Percentiles rank a stretch among this genome's conserved stretches.
Evolutionary conservation across 2,329 filamentous ascomycete genomes (phyloP).

Genomic region (Fusarium albidum): DNA sequence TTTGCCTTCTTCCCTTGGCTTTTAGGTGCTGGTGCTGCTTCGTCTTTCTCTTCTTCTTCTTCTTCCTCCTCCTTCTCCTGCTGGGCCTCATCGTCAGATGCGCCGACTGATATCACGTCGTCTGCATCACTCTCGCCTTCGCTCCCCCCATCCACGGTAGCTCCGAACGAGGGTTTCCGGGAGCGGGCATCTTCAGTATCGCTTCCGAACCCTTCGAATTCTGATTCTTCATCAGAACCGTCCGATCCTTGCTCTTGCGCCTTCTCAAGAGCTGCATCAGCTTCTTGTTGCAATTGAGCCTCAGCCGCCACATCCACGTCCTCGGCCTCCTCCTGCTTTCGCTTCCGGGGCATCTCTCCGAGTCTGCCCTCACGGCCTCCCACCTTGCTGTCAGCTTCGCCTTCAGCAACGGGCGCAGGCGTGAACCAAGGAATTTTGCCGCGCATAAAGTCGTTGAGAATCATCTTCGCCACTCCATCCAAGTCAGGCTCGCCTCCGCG

Average conservation of each 20-base stretch:
- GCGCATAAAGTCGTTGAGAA: constrained; percentile 93
- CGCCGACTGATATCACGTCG: constrained; percentile 43
- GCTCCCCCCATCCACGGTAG: constrained; percentile 45
- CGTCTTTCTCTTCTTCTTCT: constrained; percentile 37
- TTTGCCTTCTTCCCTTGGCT: constrained; percentile 32
- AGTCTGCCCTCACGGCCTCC: constrained; percentile 79
- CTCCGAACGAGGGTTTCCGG: constrained; percentile 43
- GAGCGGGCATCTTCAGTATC: constrained; percentile 45
- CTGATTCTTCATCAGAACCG: constrained; percentile 48
- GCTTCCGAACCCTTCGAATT: constrained; percentile 50
- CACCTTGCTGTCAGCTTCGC: constrained; percentile 59
- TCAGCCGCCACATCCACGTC: constrained; percentile 48
- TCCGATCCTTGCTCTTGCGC: constrained; percentile 45
- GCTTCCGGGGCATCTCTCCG: constrained; percentile 88
- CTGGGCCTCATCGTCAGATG: constrained; percentile 49
- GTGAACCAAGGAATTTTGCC: constrained; percentile 98
- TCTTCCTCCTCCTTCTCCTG: constrained; percentile 27
- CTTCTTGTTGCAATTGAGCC: constrained; percentile 40
- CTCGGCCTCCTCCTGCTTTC: constrained; percentile 67
- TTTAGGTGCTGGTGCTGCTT: constrained; percentile 12
- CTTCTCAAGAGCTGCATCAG: constrained; percentile 38
- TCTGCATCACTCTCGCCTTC: constrained; percentile 53
- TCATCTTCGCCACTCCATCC: constrained; percentile 95
- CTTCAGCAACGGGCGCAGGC: constrained; percentile 71
- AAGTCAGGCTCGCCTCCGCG: constrained; percentile 95